Evolutionary conservation across 345 rosid genomes (phyloP), one percentile per base, ranked within the genome.

Genomic region (Hibiscus syriacus): DNA sequence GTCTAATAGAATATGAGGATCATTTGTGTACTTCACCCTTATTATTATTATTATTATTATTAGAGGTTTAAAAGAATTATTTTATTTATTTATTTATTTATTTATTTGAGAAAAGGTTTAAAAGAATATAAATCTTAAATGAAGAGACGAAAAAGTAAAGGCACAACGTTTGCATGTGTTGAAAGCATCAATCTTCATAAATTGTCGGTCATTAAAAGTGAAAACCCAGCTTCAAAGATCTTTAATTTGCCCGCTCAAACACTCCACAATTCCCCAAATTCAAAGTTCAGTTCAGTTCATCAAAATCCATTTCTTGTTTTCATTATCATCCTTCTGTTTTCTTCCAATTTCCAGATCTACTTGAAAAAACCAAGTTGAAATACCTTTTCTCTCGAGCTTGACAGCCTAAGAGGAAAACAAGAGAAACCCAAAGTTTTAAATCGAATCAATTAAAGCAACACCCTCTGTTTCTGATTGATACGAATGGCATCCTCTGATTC

Each of bases 401-500:
- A 55, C 64, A 59, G 1, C 64, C 43, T 17, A 34, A 59, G 0
- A 4, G 23, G 19, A 17, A 26, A 48, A 17, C 6, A 49, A 17
- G 8, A 55, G 34, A 34, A 34, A 59, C 49, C 49, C 65, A 61
- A 11, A 61, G 26, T 46, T 38, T 38, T 38, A 38, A 61, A 39
- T 30, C 43, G 10, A 30, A 58, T 58, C 63, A 17, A 30, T 43
- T 58, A 13, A 32, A 17, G 34, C 4, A 32, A 17, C n/a, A n/a
- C 5, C 5, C 48, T 36, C 9, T 19, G 29, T 20, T 57, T 57
- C 41, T 30, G 25, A 53, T 38, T n/a, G 38, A 16, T 60, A 73
- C 22, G 22, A 50, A 88, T 88, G 97, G 88, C 86, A 8, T 67
- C 66, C 58, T 72, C 89, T 54, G 93, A 86, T 80, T 80, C 89